phyloP scores from a whole-genome alignment of 148 eudicot genomes.

The Rhododendron williamsianum region DNA sequence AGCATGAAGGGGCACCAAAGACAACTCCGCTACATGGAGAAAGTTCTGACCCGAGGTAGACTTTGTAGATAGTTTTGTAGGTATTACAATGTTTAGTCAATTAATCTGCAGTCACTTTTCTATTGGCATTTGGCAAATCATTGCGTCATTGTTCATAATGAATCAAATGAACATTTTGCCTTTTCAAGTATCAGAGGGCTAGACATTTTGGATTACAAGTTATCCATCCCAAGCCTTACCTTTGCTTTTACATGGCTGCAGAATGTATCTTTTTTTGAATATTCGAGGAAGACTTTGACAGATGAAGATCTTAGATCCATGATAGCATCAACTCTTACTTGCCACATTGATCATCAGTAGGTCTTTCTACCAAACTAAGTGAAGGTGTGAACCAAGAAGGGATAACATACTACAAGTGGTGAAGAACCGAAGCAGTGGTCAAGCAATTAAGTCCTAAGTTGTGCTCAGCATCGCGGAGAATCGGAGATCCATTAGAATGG shows the following conservation, averaged over 20 bases:
- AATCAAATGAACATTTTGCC: neutral
- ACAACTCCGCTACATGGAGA: neutral
- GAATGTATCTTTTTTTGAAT: too few relatives aligned
- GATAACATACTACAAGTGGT: too few relatives aligned
- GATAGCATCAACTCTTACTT: slow-evolving; percentile 34
- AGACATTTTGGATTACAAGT: neutral
- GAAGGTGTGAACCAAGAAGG: too few relatives aligned
- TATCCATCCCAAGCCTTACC: slow-evolving; percentile 2
- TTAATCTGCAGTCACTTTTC: neutral
- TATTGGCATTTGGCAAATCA: too few relatives aligned
- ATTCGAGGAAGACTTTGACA: slow-evolving; percentile 19
- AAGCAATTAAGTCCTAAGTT: too few relatives aligned
- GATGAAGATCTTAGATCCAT: slow-evolving; percentile 30
- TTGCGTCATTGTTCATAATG: neutral
- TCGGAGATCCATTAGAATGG: too few relatives aligned
- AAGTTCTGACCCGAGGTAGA: slow-evolving; percentile 25
- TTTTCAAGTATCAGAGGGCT: neutral
- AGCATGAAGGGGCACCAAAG: neutral
- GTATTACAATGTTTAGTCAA: too few relatives aligned
- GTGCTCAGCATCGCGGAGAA: too few relatives aligned
- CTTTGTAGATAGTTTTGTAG: neutral
- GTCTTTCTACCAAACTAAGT: neutral
- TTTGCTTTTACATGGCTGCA: slow-evolving; percentile 7
- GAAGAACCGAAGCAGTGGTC: too few relatives aligned
- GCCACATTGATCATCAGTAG: slow-evolving; percentile 35